phyloP scores from a whole-genome alignment of 202 grass and related monocot species.

The Digitaria exilis region DNA sequence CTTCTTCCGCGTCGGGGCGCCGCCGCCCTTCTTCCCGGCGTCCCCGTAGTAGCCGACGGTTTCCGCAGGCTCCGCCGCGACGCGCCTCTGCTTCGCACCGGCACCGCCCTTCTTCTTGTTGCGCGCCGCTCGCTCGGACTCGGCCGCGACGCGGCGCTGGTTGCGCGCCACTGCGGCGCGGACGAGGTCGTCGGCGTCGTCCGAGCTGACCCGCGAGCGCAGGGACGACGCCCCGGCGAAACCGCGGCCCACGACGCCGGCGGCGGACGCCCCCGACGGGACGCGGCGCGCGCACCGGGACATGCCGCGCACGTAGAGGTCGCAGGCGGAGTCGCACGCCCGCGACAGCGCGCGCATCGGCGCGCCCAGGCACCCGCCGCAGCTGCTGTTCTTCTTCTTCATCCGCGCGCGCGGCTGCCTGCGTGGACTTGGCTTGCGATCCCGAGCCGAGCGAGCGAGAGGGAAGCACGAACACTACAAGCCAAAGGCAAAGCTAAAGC shows the following conservation, averaged over 20 bases:
- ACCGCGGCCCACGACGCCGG: conserved; percentile 30
- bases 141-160: conserved; percentile 36
- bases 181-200: conserved; percentile 44
- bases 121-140: not conserved
- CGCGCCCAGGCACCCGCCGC: conserved; percentile 44
- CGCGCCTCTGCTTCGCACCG: not conserved
- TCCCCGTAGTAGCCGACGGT: not conserved
- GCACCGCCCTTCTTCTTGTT: not conserved
- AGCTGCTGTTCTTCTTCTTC: conserved; percentile 30
- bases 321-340: conserved; percentile 57
- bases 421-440: conserved; percentile 13
- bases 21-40: too few relatives aligned
- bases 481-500: not conserved
- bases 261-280: conserved; percentile 2
- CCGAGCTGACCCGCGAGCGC: conserved; percentile 30
- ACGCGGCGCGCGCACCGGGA: conserved; percentile 41
- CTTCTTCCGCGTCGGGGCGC: too few relatives aligned
- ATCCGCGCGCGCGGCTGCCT: not conserved
- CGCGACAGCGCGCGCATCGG: conserved; percentile 52
- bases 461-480: not conserved
- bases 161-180: conserved; percentile 14
- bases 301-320: conserved; percentile 72
- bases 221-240: conserved; percentile 34
- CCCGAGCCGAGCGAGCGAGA: not conserved
- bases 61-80: conserved; percentile 9